phyloP scores from a whole-genome alignment of 192 early-diverging fungal genomes.

The Mortierella hygrophila region DNA sequence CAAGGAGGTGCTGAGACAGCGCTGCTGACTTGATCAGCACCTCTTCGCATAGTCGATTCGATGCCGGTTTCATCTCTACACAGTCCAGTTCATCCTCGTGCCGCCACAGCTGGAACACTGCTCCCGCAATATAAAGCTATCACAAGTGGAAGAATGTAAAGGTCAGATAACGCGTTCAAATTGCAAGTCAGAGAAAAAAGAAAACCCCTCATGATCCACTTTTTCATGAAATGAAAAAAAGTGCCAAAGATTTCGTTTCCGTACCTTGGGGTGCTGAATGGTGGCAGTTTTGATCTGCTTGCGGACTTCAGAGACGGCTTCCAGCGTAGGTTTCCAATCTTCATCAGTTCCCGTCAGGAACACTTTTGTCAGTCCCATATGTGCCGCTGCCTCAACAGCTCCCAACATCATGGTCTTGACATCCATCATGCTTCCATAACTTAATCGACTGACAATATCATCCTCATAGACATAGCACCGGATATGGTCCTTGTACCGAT shows the following conservation, averaged over 20 bases:
- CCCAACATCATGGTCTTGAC: conserved; percentile 65
- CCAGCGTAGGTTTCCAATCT: conserved; percentile 59
- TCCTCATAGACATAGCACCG: conserved; percentile 67
- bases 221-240: not conserved
- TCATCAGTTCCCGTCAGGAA: conserved; percentile 57
- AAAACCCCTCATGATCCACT: not conserved
- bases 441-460: conserved; percentile 67
- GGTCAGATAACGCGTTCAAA: not conserved
- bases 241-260: not conserved
- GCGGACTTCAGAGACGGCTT: conserved; percentile 54
- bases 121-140: conserved; percentile 50
- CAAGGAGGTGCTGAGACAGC: conserved; percentile 47
- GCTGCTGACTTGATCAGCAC: conserved; percentile 50
- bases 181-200: not conserved
- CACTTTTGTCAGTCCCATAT: conserved; percentile 59
- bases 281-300: conserved; percentile 37
- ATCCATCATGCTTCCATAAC: conserved; percentile 71
- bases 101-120: conserved; percentile 52
- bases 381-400: conserved; percentile 60
- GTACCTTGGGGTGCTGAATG: conserved; percentile 59
- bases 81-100: conserved; percentile 36
- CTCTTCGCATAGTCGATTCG: conserved; percentile 53
- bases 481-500: conserved; percentile 64
- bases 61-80: conserved; percentile 54
- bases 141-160: not conserved